Evolutionary conservation across 306 rosid species (phyloP).

Genomic region (Macrotyloma uniflorum): DNA sequence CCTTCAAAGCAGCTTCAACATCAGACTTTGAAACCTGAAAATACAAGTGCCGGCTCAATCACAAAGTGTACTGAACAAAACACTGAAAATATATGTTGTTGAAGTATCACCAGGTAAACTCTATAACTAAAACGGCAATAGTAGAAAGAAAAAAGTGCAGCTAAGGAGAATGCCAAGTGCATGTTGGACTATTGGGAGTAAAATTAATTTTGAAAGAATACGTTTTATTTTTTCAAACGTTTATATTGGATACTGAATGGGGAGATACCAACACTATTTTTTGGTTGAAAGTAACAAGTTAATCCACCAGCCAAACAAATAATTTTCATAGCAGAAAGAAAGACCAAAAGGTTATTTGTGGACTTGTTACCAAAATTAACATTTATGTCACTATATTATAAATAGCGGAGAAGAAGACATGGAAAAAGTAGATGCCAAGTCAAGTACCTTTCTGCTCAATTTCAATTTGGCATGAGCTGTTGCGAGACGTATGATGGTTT

Average conservation of each 20-base stretch:
- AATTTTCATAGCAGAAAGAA: slow-evolving; percentile 9
- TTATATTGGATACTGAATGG: background rate
- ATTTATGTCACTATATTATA: slow-evolving; percentile 3
- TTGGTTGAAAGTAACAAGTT: background rate
- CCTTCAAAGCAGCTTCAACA: slow-evolving; percentile 87
- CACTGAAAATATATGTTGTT: background rate
- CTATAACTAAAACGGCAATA: background rate
- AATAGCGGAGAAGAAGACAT: background rate
- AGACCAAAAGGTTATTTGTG: background rate
- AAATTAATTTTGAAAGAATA: slow-evolving; percentile 2
- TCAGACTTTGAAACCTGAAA: slow-evolving; percentile 83
- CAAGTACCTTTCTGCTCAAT: slow-evolving; percentile 76
- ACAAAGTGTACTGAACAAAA: slow-evolving; percentile 4
- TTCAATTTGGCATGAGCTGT: slow-evolving; percentile 98
- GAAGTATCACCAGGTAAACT: background rate
- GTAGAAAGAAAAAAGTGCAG: background rate
- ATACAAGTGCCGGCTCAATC: slow-evolving; percentile 31
- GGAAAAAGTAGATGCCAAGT: background rate
- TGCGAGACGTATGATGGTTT: slow-evolving; percentile 96
- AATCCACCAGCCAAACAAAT: background rate
- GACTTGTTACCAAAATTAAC: slow-evolving; percentile 7
- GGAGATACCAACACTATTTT: background rate
- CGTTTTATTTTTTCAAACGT: background rate
- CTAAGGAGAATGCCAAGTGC: background rate
- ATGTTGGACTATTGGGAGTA: background rate